Base-by-base conservation (phyloP, 2,329 filamentous ascomycete species). In the Alternaria atra region DNA sequence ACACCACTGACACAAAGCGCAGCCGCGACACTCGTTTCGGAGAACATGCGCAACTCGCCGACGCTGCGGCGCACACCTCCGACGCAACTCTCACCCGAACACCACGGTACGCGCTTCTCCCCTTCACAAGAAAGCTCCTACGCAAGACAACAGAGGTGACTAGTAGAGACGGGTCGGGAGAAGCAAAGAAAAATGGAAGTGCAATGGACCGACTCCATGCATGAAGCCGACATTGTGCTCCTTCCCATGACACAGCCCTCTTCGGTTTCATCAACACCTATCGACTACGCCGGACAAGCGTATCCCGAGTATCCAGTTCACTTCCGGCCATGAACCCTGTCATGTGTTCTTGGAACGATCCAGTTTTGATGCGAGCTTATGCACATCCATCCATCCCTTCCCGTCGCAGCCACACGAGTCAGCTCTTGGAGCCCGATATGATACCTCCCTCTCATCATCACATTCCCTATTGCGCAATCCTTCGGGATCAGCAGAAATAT, bases 181-280 rank as follows among this genome's bases (percentile, higher is more conserved):
- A 70, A 71, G 54, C 53, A 70, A 62, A 71, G 74, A 47, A 77
- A 73, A 60, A 76, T 78, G 74, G 71, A 76, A 53, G 75, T 78
- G 12, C 70, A 77, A 60, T 78, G 74, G 74, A 73, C 73, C 8
- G 71, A 72, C 27, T 68, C 73, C 10, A 73, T 74, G 50, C 64
- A 71, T 29, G 74, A 78, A 61, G 75, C 75, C 13, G 68, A 78
- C 30, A 66, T 77, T 30, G 70, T 76, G 32, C 71, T 78, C 35
- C 61, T 76, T 7, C 74, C 74, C 8, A 69, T 66, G 10, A 75
- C 72, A 35, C 69, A 70, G 46, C 67, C 71, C 5, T 68, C 61
- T 3, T 71, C 72, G n/a, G 62, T 69, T 12, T 68, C 67, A 7
- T 65, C 66, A 6, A 72, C 71, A 25, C 70, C 72, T 27, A 67